A percentile compares a stretch with the other conserved stretches of the same genome.
Conservation (phyloP, 2,329 filamentous ascomycete genomes). For the Neonectria neomacrospora region DNA sequence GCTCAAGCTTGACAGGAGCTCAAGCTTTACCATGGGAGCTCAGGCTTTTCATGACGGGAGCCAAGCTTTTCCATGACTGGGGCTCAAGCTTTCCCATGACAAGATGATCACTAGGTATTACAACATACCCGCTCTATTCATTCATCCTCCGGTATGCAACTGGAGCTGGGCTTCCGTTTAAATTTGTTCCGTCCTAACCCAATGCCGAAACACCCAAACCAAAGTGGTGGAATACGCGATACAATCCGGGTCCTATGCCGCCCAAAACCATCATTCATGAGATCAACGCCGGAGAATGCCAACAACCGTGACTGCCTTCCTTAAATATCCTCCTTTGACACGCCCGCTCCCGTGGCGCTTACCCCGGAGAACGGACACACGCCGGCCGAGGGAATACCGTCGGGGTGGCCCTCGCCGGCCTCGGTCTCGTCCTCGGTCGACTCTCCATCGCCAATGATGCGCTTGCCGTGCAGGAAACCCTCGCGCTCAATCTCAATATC, state of each 20-base stretch:
- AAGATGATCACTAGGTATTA: no score
- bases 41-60: no score
- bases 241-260: slow-evolving; percentile 13
- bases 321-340: slow-evolving; percentile 23
- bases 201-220: background rate
- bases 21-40: no score
- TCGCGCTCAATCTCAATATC: slow-evolving; percentile 67
- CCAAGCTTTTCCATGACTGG: no score
- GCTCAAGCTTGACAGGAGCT: no score
- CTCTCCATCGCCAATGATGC: slow-evolving; percentile 59
- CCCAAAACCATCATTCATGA: slow-evolving; percentile 17
- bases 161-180: background rate
- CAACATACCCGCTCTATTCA: no score
- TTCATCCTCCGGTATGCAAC: background rate
- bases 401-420: slow-evolving; percentile 29
- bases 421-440: slow-evolving; percentile 32
- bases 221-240: slow-evolving; percentile 7
- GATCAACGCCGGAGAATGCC: slow-evolving; percentile 20
- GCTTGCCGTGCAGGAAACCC: slow-evolving; percentile 72
- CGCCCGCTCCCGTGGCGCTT: slow-evolving; percentile 30
- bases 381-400: slow-evolving; percentile 30
- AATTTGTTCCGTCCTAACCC: slow-evolving; percentile 5
- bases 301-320: background rate
- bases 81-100: no score
- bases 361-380: slow-evolving; percentile 44